These are phyloP conservation scores for Zygoascus sp. DNA, from an alignment of 1,139 yeast genomes.

Conservation along the genomic window DNA sequence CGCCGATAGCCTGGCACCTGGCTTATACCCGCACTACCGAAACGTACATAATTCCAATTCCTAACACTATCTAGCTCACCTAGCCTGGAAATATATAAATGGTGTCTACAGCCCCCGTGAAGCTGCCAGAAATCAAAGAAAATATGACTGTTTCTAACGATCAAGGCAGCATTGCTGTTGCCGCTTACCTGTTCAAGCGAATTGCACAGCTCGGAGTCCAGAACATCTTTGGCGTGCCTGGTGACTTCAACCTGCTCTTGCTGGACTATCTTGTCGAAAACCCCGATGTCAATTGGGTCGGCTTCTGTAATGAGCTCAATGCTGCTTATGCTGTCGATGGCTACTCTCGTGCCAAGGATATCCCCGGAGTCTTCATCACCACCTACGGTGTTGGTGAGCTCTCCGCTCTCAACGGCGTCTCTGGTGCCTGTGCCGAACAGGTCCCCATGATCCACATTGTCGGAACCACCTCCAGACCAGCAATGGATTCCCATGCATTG, in stretches of 20 bases:
- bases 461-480: slow-evolving; percentile 59
- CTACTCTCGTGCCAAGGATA: slow-evolving; percentile 51
- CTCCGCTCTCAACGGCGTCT: slow-evolving; percentile 76
- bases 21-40: too few species aligned
- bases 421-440: slow-evolving; percentile 78
- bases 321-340: slow-evolving; percentile 81
- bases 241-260: slow-evolving; percentile 57
- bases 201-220: slow-evolving; percentile 54
- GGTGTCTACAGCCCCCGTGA: neutral
- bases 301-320: slow-evolving; percentile 59
- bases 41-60: too few species aligned
- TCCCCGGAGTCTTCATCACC: slow-evolving; percentile 43
- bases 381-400: slow-evolving; percentile 87
- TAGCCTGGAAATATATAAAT: neutral
- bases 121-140: neutral
- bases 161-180: slow-evolving; percentile 42
- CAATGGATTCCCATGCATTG: slow-evolving; percentile 37
- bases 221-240: slow-evolving; percentile 76
- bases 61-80: neutral
- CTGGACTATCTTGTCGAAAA: slow-evolving; percentile 61
- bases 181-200: slow-evolving; percentile 55
- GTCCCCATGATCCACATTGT: slow-evolving; percentile 79
- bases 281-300: slow-evolving; percentile 53
- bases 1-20: neutral
- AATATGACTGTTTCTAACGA: neutral